Evolutionary conservation across 306 rosid species (phyloP), one percentile per base, ranked within the genome.

Genomic region (Rosa lucieae): DNA sequence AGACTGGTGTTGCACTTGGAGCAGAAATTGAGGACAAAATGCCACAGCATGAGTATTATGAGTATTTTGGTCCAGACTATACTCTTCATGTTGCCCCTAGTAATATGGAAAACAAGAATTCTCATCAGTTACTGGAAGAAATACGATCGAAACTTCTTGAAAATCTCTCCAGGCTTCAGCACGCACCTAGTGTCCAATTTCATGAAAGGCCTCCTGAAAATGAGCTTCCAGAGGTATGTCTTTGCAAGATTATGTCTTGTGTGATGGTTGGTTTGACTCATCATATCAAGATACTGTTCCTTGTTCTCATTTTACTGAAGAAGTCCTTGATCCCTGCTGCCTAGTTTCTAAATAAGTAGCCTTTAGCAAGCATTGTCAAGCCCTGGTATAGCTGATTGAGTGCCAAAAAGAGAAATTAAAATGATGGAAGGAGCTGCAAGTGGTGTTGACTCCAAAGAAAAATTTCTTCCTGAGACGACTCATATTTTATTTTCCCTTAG

Each of bases 1-100:
- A 93, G 97, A 93, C 97, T 26, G 97, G 97, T 70, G 97, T 93
- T 84, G 97, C 97, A 56, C 96, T 93, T 67, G 97, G 97, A 78
- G 75, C 90, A 58, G 97, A 93, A 84, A 95, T 93, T 80, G 97
- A 93, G 73, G 97, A 93, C 87, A 91, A 91, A 84, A 91, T 93
- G 97, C 97, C 97, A 14, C 91, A 89, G 21, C 96, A 93, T 37
- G 97, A 93, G 80, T 93, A 93, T 87, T 93, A 89, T 72, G 97
- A 93, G 87, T 91, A 93, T 83, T 93, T 93, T 61, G 97, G 97
- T 67, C 97, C 97, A 47, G 97, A 93, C 88, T 93, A 93, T 81
- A 89, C 92, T 56, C 94, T 93, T 81, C 97, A 93, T 80, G 97
- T 93, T 80, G 97, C 96, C 82, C 97, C 97, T 79, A 93, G 97